These are phyloP conservation scores for Suillus plorans DNA, from an alignment of 768 basidiomycete genomes.

Conservation along the genomic window DNA sequence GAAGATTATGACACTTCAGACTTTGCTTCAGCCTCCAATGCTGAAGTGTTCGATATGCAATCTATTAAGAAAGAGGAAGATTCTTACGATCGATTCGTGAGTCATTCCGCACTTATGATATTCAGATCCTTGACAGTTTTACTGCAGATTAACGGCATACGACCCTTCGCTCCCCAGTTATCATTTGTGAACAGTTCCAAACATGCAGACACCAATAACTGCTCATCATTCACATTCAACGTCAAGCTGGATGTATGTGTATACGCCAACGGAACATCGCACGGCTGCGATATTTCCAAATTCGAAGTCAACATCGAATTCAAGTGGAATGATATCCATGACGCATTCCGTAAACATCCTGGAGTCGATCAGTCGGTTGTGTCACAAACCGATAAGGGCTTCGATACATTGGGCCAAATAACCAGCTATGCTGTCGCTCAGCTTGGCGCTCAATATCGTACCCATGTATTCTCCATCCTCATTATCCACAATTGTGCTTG, in stretches of 20 bases:
- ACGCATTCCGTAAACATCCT: no score
- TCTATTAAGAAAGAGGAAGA: no score
- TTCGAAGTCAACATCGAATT: no score
- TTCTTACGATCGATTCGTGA: not conserved
- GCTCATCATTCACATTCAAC: not conserved
- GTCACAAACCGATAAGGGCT: not conserved
- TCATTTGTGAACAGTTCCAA: not conserved
- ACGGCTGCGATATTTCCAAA: no score
- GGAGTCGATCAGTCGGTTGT: no score
- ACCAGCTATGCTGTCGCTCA: not conserved
- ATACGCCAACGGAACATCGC: not conserved
- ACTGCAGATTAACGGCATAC: constrained; percentile 2
- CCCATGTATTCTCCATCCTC: no score
- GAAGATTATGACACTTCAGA: no score
- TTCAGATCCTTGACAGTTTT: not conserved
- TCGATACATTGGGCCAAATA: not conserved
- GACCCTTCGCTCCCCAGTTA: constrained; percentile 5
- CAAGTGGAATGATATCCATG: no score
- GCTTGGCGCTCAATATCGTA: not conserved
- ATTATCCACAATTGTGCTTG: no score
- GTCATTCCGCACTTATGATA: not conserved
- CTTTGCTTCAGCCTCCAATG: no score
- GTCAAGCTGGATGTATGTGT: constrained; percentile 9
- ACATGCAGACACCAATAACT: not conserved
- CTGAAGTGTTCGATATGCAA: no score